phyloP scores from a whole-genome alignment of 371 early-diverging fungal genomes.

The Phascolomyces articulosus region DNA sequence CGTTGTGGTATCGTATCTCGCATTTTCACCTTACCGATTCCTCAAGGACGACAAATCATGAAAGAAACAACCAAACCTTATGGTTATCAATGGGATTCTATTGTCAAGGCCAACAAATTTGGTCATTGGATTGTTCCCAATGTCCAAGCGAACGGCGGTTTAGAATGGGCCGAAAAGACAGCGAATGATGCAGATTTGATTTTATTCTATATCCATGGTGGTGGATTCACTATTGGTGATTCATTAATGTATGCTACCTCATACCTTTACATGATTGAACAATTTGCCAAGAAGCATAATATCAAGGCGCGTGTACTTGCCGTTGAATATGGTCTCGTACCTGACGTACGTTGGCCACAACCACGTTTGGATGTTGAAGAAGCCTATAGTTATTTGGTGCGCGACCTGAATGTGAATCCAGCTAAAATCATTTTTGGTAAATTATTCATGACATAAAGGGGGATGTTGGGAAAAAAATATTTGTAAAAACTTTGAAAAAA shows the following conservation, averaged over 20 bases:
- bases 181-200: constrained; percentile 25
- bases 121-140: constrained; percentile 31
- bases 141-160: constrained; percentile 3
- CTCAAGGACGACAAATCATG: constrained; percentile 2
- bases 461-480: not conserved
- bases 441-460: not conserved
- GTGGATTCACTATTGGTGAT: constrained; percentile 11
- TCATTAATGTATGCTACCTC: constrained; percentile 35
- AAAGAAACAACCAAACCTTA: not conserved
- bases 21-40: not conserved
- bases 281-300: constrained; percentile 17
- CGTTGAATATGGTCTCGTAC: constrained; percentile 25
- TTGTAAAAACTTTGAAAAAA: too few relatives aligned
- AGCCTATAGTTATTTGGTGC: constrained; percentile 32
- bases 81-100: constrained; percentile 22
- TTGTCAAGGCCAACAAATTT: constrained; percentile 7
- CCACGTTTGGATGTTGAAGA: constrained; percentile 24
- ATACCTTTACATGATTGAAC: constrained; percentile 27
- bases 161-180: constrained; percentile 17
- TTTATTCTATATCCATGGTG: constrained; percentile 41
- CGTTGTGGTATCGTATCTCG: constrained; percentile 1
- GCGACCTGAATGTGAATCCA: constrained; percentile 26
- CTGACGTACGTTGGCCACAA: constrained; percentile 19
- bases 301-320: constrained; percentile 32
- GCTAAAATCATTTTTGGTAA: constrained; percentile 38